Evolutionary conservation across 1,139 yeast species (phyloP), one percentile per base, ranked within the genome.

Genomic region (Scheffersomyces segobiensis): DNA sequence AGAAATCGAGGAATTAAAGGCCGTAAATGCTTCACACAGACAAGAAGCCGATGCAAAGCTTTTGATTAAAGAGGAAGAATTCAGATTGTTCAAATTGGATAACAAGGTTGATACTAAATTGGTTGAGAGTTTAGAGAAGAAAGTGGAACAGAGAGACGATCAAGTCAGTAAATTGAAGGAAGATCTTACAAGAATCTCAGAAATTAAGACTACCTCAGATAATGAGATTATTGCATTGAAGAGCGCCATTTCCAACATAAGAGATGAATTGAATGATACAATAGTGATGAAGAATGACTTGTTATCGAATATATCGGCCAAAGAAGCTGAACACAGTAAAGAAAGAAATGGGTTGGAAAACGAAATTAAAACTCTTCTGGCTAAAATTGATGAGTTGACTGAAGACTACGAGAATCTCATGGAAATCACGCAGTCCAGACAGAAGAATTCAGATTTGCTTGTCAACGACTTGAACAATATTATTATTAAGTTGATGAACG

Each of bases 291-390:
- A 88, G 66, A 77, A 80, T 46, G 93, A 89, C 64, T 73, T 89
- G 32, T 71, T 87, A 49, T 90, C 88, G 8, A 89, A 89, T 65
- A 79, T 89, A 84, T 74, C 87, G 0, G 81, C 87, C 26, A 83
- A 88, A 61, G 93, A 89, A 62, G 68, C 72, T 3, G 92, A 88
- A 56, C 83, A 83, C 62, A 74, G 79, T 2, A 77, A 77, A 47
- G 93, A 88, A 65, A 75, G 88, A 4, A 78, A 78, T 52, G 63
- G 71, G 3, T 77, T 84, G 48, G 83, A 80, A 58, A 76, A 76
- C 14, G 89, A 88, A 59, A 77, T 87, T 52, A 80, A 79, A 49
- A 72, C 71, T 10, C 70, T 87, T 53, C 68, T 68, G 47, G 49
- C 57, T 4, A 70, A 67, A 49, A 56, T 76, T 18, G 82, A 79